phyloP scores from a whole-genome alignment of 2,329 filamentous ascomycete species.

The Pseudocercospora fijiensis region DNA sequence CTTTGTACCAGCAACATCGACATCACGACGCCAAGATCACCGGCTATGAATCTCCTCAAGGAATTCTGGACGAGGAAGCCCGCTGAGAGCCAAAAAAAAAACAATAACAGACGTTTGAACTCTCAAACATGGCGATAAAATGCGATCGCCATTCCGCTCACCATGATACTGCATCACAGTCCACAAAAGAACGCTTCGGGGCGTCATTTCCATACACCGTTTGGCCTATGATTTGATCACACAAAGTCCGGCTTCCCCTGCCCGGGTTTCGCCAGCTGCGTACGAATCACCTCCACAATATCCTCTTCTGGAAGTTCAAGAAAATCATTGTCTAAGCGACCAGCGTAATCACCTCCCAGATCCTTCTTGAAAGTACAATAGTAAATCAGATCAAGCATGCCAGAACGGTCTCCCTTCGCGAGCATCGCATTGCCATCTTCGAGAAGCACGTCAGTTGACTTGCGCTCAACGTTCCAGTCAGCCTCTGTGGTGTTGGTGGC shows the following conservation, averaged over 20 bases:
- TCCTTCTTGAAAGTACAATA: conserved; percentile 16
- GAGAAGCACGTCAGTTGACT: conserved; percentile 40
- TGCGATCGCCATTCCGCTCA: neutral
- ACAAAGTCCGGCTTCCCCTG: neutral
- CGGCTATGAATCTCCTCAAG: too few relatives aligned
- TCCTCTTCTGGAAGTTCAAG: conserved; percentile 41
- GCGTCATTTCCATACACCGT: too few relatives aligned
- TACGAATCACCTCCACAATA: conserved; percentile 40
- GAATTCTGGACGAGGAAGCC: too few relatives aligned
- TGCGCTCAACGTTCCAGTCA: conserved; percentile 38
- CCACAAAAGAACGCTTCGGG: too few relatives aligned
- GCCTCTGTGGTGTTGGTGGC: conserved; percentile 36
- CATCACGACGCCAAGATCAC: too few relatives aligned
- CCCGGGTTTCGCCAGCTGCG: conserved; percentile 10
- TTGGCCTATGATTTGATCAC: neutral
- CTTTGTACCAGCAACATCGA: neutral
- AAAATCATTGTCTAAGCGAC: conserved; percentile 34
- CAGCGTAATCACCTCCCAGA: conserved; percentile 24
- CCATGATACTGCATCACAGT: too few relatives aligned
- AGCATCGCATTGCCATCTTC: conserved; percentile 32
- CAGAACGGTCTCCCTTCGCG: neutral
- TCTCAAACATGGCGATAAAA: too few relatives aligned
- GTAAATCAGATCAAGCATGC: conserved; percentile 20
- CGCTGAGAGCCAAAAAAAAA: too few relatives aligned
- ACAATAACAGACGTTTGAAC: too few relatives aligned